phyloP scores from a whole-genome alignment of 2,329 filamentous ascomycete genomes.

The Fusarium sp. region DNA sequence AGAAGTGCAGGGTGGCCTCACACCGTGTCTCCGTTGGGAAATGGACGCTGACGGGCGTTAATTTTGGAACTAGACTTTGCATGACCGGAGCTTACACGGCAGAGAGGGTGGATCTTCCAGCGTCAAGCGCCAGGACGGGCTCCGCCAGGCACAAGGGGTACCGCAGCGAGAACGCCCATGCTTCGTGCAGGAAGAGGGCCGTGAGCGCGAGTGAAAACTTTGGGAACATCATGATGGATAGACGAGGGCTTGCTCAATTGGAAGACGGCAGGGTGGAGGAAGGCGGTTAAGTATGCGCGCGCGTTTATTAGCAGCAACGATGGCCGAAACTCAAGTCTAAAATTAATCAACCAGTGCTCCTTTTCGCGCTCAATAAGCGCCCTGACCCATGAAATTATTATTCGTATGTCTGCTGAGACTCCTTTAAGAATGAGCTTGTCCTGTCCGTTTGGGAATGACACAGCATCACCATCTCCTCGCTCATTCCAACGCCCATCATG shows the following conservation, averaged over 20 bases:
- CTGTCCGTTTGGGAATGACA: neutral
- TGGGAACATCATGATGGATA: neutral
- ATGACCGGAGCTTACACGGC: neutral
- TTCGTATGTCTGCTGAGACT: neutral
- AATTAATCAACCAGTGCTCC: neutral
- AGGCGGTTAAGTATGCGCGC: constrained; percentile 12
- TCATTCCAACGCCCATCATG: neutral
- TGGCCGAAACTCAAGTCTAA: neutral
- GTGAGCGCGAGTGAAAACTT: neutral
- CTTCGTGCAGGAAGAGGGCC: neutral
- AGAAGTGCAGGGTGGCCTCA: constrained; percentile 4
- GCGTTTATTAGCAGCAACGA: neutral
- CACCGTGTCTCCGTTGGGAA: neutral
- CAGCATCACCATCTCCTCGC: neutral
- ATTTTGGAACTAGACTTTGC: neutral
- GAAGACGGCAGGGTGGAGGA: neutral
- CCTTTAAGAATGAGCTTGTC: neutral
- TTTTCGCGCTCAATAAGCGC: neutral
- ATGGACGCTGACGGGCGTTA: neutral
- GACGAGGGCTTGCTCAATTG: neutral
- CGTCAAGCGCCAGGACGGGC: neutral
- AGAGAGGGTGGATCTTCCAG: constrained; percentile 7
- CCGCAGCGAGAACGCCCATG: constrained; percentile 2
- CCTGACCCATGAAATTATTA: neutral
- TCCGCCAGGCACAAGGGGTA: constrained; percentile 6